These are phyloP conservation scores for Dictyostelium capitatum DNA, from an alignment of 78 protist genomes.

Conservation along the genomic window DNA sequence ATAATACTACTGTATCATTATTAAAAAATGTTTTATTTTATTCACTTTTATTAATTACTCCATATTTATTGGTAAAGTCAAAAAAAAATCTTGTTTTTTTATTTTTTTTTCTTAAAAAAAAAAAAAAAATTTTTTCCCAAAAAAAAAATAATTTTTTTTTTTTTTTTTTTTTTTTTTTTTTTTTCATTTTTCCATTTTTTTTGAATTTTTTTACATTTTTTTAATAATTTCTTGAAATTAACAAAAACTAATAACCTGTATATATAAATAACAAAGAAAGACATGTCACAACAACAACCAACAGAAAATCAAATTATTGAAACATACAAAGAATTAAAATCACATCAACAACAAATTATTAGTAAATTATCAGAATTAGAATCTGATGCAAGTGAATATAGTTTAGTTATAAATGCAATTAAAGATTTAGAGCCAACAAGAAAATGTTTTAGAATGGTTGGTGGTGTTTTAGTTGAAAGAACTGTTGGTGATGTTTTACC, in stretches of 20 bases:
- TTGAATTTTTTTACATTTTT: not conserved
- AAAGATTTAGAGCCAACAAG: constrained; percentile 60
- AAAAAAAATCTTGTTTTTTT: too few species aligned
- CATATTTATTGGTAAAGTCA: too few species aligned
- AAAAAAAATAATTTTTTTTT: not conserved
- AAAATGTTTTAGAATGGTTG: constrained; percentile 83
- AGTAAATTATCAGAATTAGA: constrained; percentile 69
- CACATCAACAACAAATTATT: constrained; percentile 49
- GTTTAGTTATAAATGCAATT: constrained; percentile 76
- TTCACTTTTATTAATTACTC: not conserved
- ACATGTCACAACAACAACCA: constrained; percentile 21
- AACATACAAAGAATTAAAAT: constrained; percentile 56
- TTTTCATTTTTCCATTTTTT: not conserved
- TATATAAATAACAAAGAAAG: not conserved
- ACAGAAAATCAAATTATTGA: constrained; percentile 58
- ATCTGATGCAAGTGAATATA: constrained; percentile 58
- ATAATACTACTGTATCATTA: not conserved
- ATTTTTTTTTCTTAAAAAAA: too few species aligned
- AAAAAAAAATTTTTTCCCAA: not conserved
- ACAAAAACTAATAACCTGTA: not conserved
- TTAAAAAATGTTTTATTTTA: constrained; percentile 3
- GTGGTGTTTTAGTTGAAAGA: constrained; percentile 83
- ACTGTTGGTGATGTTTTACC: constrained; percentile 84
- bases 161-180: not conserved
- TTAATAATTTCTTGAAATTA: not conserved